Percentiles rank a stretch among this genome's conserved stretches.
phyloP scores from a whole-genome alignment of 129 eudicot species.

The Artemisia tridentata region DNA sequence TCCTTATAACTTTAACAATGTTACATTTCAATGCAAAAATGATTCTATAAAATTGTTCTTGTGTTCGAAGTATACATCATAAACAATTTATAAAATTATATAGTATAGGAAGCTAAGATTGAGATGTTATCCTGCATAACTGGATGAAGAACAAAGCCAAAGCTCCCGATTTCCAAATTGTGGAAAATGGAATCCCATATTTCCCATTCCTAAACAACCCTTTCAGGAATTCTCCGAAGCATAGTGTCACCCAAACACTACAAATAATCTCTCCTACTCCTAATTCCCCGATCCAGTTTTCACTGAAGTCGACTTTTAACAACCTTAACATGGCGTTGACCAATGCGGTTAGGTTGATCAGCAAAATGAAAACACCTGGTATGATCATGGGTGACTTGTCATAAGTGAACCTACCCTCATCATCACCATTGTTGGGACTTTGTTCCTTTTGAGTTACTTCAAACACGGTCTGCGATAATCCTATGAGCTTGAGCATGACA shows the following conservation, averaged over 20 bases:
- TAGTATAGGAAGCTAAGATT: conserved; percentile 13
- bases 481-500: conserved; percentile 40
- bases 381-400: conserved; percentile 45
- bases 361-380: conserved; percentile 39
- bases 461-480: conserved; percentile 40
- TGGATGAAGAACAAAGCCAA: conserved; percentile 39
- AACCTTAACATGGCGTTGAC: conserved; percentile 21
- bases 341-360: conserved; percentile 45
- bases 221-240: conserved; percentile 46
- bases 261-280: conserved; percentile 41
- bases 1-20: background rate
- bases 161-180: conserved; percentile 42
- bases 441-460: conserved; percentile 55
- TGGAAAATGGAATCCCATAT: conserved; percentile 44
- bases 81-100: conserved; percentile 1
- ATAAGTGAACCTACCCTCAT: conserved; percentile 38
- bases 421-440: conserved; percentile 6
- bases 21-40: conserved; percentile 3
- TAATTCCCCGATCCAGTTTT: background rate
- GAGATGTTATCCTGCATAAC: conserved; percentile 25
- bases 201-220: conserved; percentile 56
- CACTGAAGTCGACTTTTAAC: background rate
- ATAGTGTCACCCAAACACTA: conserved; percentile 29
- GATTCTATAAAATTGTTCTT: background rate
- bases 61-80: background rate